phyloP scores from a whole-genome alignment of 306 rosid genomes.

The Casuarina cunninghamiana region DNA sequence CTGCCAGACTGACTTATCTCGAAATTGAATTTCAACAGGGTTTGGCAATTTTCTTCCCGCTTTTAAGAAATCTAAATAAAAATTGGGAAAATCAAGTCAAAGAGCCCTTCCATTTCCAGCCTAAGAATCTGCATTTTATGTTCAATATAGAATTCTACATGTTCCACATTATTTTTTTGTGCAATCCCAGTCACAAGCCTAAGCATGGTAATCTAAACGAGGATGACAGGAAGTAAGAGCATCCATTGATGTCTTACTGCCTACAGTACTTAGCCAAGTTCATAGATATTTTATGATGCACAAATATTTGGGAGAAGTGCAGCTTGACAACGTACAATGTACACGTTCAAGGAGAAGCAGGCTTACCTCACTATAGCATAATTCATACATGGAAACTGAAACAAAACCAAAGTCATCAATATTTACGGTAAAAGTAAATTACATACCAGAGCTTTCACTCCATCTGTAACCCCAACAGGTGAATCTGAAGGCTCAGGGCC shows the following conservation, averaged over 20 bases:
- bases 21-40: neutral
- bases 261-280: neutral
- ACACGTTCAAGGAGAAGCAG: conserved; percentile 5
- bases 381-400: conserved; percentile 15
- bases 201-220: neutral
- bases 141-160: neutral
- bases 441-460: conserved; percentile 72
- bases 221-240: neutral
- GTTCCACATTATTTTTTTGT: neutral
- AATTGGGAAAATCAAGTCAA: neutral
- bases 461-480: conserved; percentile 49
- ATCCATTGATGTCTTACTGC: neutral
- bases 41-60: no score
- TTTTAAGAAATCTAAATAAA: neutral
- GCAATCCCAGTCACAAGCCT: neutral
- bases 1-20: neutral
- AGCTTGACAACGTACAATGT: neutral
- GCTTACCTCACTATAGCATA: neutral
- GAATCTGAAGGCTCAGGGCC: conserved; percentile 54
- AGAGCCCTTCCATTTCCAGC: neutral
- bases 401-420: neutral
- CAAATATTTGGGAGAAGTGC: neutral
- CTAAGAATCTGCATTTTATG: neutral
- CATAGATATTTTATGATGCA: neutral
- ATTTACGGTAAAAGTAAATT: neutral